A percentile compares a stretch with the other conserved stretches of the same genome.
phyloP scores from a whole-genome alignment of 805 yeast species.

The Candida silvicultrix region DNA sequence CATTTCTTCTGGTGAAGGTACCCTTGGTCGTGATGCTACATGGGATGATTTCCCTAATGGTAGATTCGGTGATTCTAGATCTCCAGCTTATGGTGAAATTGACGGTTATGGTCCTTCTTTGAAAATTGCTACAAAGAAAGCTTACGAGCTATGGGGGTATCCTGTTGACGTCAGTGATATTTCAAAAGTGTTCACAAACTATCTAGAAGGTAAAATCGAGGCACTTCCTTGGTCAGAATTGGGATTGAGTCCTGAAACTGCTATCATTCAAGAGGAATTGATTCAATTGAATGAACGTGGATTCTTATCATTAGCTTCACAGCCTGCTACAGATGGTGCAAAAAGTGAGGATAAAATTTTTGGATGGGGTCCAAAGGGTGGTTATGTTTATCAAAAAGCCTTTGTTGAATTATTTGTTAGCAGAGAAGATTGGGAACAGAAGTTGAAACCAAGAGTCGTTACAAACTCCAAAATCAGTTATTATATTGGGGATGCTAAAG shows the following conservation, averaged over 20 bases:
- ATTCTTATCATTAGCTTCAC: conserved; percentile 87
- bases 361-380: conserved; percentile 97
- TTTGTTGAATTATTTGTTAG: conserved; percentile 88
- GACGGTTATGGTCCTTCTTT: conserved; percentile 95
- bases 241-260: conserved; percentile 83
- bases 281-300: conserved; percentile 70
- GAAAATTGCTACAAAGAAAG: conserved; percentile 63
- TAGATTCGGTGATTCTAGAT: conserved; percentile 89
- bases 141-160: conserved; percentile 73
- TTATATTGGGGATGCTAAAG: conserved; percentile 62
- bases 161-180: conserved; percentile 60
- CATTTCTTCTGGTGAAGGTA: conserved; percentile 79
- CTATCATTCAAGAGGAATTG: conserved; percentile 85
- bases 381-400: conserved; percentile 86
- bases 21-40: conserved; percentile 80
- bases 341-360: conserved; percentile 77
- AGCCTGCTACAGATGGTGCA: conserved; percentile 85
- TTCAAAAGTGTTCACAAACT: conserved; percentile 59
- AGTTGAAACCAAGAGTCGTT: conserved; percentile 45
- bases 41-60: conserved; percentile 99
- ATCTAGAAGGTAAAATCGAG: conserved; percentile 67
- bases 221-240: conserved; percentile 91
- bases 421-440: conserved; percentile 57
- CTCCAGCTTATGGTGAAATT: conserved; percentile 97
- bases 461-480: conserved; percentile 52